Conservation (phyloP, 2,329 filamentous ascomycete species). For the Rosellinia necatrix region DNA sequence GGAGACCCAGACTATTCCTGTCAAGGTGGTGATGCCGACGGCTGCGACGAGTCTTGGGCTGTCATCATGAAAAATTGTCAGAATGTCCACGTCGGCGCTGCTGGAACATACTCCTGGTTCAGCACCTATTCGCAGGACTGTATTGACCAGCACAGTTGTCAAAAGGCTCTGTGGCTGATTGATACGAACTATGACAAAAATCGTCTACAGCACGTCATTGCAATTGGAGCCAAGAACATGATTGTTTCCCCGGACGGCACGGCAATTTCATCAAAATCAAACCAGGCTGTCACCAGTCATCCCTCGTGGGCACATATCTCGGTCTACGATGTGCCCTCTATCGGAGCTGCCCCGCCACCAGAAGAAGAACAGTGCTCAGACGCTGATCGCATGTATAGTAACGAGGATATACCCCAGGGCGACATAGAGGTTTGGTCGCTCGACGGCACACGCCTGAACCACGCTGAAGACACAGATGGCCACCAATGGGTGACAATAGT, state of each 20-base stretch:
- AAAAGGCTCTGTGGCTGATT: constrained; percentile 13
- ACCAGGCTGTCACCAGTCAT: neutral
- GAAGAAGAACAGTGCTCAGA: too few relatives aligned
- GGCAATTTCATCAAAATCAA: neutral
- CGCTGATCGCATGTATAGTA: too few relatives aligned
- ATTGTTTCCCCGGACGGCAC: constrained; percentile 4
- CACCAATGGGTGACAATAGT: too few relatives aligned
- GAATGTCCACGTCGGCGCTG: constrained; percentile 64
- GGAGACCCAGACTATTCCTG: constrained; percentile 26
- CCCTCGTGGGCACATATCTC: neutral
- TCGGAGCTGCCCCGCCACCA: too few relatives aligned
- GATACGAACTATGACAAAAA: constrained; percentile 8
- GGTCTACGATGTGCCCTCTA: neutral
- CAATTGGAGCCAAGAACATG: constrained; percentile 22
- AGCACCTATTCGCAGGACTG: constrained; percentile 19
- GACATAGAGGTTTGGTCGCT: too few relatives aligned
- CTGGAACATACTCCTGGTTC: constrained; percentile 47
- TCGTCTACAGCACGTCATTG: constrained; percentile 9
- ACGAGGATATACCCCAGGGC: too few relatives aligned
- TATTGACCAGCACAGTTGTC: constrained; percentile 17
- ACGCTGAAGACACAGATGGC: too few relatives aligned
- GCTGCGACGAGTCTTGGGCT: constrained; percentile 66
- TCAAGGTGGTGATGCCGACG: constrained; percentile 32
- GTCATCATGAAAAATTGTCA: constrained; percentile 62
- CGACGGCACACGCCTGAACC: too few relatives aligned